Conservation (phyloP, 164 flowering plant genomes). For the Aristolochia contorta region DNA sequence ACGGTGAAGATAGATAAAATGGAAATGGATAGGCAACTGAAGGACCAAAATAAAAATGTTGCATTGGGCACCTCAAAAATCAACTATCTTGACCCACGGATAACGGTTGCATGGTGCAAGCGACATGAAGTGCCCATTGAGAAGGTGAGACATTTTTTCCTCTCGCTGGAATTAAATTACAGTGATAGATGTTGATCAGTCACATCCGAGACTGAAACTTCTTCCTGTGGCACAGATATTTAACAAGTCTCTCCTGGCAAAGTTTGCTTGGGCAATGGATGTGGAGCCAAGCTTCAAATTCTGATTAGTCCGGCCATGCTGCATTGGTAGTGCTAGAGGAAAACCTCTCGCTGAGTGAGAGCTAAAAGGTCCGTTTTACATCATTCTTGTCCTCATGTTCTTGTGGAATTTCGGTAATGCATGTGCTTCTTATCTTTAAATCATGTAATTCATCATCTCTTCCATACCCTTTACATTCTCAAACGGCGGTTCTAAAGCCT, state of each 20-base stretch:
- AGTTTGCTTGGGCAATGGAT: slow-evolving; percentile 98
- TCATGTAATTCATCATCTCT: too few species aligned
- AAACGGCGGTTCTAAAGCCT: too few species aligned
- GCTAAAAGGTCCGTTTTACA: too few species aligned
- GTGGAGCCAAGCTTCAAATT: slow-evolving; percentile 90
- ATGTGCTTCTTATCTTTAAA: too few species aligned
- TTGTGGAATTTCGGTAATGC: too few species aligned
- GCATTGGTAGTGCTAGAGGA: neutral
- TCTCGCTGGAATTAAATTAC: neutral
- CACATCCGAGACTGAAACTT: too few species aligned
- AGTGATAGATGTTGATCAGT: slow-evolving; percentile 1
- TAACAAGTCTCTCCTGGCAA: slow-evolving; percentile 86
- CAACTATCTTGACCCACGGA: slow-evolving; percentile 93
- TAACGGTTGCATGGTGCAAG: slow-evolving; percentile 99
- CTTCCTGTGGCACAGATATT: slow-evolving; percentile 47
- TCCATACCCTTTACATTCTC: too few species aligned
- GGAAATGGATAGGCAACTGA: slow-evolving; percentile 59
- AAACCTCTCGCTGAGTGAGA: too few species aligned
- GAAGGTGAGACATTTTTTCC: slow-evolving; percentile 45
- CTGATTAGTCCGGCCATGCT: slow-evolving; percentile 19
- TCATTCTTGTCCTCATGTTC: too few species aligned
- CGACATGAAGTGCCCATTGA: slow-evolving; percentile 97
- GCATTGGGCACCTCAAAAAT: slow-evolving; percentile 97
- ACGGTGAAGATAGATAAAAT: slow-evolving; percentile 69
- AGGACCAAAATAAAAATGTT: slow-evolving; percentile 87